A percentile compares a stretch with the other conserved stretches of the same genome.
Evolutionary conservation across 768 basidiomycete genomes (phyloP).

Genomic region (Crassisporium funariophilum): DNA sequence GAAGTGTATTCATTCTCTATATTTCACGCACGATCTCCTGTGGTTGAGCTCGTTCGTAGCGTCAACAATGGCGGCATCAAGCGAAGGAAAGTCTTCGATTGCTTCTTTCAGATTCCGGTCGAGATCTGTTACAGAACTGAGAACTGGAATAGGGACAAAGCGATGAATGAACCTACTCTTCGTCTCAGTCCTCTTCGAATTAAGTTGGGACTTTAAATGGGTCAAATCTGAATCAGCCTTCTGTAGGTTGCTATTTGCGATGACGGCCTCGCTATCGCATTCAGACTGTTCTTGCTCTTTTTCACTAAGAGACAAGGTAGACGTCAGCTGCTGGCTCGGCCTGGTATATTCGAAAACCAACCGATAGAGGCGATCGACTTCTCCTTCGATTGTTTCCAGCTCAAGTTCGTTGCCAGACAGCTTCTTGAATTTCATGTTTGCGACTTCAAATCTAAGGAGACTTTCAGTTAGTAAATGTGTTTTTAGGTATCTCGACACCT

Average conservation of each 20-base stretch:
- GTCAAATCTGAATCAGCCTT: conserved; percentile 64
- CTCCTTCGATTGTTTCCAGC: conserved; percentile 71
- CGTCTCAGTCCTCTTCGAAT: conserved; percentile 62
- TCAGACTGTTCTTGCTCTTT: conserved; percentile 66
- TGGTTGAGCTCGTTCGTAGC: conserved; percentile 44
- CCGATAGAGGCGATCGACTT: conserved; percentile 61
- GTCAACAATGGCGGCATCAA: conserved; percentile 48
- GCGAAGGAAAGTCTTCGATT: conserved; percentile 36
- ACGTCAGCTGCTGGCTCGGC: neutral
- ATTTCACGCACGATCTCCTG: conserved; percentile 40
- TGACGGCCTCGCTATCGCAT: conserved; percentile 43
- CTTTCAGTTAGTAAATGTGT: conserved; percentile 8
- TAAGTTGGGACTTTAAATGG: conserved; percentile 60
- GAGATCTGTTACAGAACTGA: conserved; percentile 36
- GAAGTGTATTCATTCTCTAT: conserved; percentile 11
- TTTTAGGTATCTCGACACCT: conserved; percentile 27
- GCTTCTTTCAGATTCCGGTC: conserved; percentile 52
- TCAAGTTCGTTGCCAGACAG: conserved; percentile 62
- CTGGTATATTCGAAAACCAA: conserved; percentile 34
- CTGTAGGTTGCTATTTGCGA: conserved; percentile 60
- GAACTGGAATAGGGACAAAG: neutral
- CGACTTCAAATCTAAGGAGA: conserved; percentile 57
- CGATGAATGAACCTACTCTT: conserved; percentile 51
- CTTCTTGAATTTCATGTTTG: conserved; percentile 63
- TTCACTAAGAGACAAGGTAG: conserved; percentile 45